Conservation (phyloP, 805 yeast genomes). For the Nakazawaea ambrosiae region DNA sequence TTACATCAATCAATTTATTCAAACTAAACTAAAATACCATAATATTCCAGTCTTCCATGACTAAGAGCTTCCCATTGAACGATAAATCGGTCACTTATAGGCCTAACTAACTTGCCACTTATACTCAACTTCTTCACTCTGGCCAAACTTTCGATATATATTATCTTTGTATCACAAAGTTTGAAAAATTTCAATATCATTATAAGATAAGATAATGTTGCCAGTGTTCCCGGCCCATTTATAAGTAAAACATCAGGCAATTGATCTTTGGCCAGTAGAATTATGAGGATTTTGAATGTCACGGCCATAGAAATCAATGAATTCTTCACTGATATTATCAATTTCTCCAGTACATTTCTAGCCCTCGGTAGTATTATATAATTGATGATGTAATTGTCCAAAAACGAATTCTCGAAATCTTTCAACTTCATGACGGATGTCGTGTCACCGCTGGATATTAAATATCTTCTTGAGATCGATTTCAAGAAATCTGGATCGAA, state of each 20-base stretch:
- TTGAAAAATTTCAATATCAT: slow-evolving; percentile 44
- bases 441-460: slow-evolving; percentile 37
- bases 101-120: slow-evolving; percentile 66
- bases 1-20: no score
- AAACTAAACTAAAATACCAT: slow-evolving; percentile 67
- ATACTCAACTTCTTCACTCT: slow-evolving; percentile 70
- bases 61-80: slow-evolving; percentile 82
- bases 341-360: slow-evolving; percentile 30
- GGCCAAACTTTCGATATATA: slow-evolving; percentile 85
- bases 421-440: slow-evolving; percentile 35
- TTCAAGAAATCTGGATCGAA: slow-evolving; percentile 21
- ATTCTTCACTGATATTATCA: slow-evolving; percentile 22
- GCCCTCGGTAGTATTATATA: slow-evolving; percentile 28
- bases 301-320: slow-evolving; percentile 25
- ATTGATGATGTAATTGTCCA: slow-evolving; percentile 13
- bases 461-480: slow-evolving; percentile 19
- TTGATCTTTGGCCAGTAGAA: slow-evolving; percentile 1
- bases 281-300: slow-evolving; percentile 13
- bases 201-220: slow-evolving; percentile 57
- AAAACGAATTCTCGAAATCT: slow-evolving; percentile 25
- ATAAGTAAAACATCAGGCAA: slow-evolving; percentile 29
- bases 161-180: slow-evolving; percentile 42
- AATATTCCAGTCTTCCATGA: slow-evolving; percentile 60
- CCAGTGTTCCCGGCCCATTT: slow-evolving; percentile 83
- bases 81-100: slow-evolving; percentile 67